phyloP scores from a whole-genome alignment of 2,329 filamentous ascomycete species.

The Trichoderma aggressivum region DNA sequence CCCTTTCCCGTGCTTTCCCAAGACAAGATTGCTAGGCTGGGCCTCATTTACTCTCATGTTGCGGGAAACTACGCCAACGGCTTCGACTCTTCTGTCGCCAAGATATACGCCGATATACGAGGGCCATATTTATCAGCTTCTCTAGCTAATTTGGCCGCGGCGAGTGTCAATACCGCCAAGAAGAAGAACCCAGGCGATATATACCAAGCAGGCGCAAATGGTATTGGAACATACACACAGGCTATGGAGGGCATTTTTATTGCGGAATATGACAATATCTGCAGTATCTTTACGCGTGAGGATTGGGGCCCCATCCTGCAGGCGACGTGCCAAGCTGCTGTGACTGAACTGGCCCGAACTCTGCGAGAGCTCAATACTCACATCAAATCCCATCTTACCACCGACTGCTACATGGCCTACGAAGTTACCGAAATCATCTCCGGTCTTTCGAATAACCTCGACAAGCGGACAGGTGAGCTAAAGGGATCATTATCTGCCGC shows the following conservation, averaged over 20 bases:
- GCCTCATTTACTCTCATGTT: conserved; percentile 77
- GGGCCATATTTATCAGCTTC: conserved; percentile 82
- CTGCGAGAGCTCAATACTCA: conserved; percentile 85
- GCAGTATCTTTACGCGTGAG: conserved; percentile 77
- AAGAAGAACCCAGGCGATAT: conserved; percentile 78
- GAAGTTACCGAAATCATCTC: conserved; percentile 92
- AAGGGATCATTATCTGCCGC: conserved; percentile 80
- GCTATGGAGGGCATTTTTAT: conserved; percentile 83
- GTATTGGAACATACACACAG: conserved; percentile 83
- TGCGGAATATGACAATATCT: conserved; percentile 88
- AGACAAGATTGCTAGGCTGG: conserved; percentile 71
- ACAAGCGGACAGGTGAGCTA: conserved; percentile 78
- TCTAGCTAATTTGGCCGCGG: conserved; percentile 80
- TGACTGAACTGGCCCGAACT: conserved; percentile 81
- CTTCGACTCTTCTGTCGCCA: conserved; percentile 68
- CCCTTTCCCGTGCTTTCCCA: conserved; percentile 78
- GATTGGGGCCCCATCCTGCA: conserved; percentile 80
- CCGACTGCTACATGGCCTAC: conserved; percentile 92
- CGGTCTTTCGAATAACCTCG: conserved; percentile 72
- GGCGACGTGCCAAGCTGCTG: conserved; percentile 70
- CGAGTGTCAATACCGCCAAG: conserved; percentile 78
- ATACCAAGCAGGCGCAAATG: conserved; percentile 85
- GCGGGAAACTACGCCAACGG: conserved; percentile 52
- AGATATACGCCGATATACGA: conserved; percentile 80
- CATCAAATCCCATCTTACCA: conserved; percentile 79